Evolutionary conservation across 2,329 filamentous ascomycete species (phyloP).

Genomic region (Didymellaceae sp.): DNA sequence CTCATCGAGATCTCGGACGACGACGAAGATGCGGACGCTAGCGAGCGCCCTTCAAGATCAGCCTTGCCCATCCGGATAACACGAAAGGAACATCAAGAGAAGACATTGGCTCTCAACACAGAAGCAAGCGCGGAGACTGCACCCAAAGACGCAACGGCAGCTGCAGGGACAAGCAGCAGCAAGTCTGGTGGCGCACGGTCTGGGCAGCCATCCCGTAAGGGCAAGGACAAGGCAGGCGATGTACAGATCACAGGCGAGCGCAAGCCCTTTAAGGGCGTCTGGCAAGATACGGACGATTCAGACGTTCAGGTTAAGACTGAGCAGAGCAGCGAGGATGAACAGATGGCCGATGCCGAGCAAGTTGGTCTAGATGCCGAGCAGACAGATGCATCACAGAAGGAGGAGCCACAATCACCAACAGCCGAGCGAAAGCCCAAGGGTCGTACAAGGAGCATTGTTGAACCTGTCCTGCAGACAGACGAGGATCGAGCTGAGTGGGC

Average conservation of each 20-base stretch:
- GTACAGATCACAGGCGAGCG: constrained; percentile 52
- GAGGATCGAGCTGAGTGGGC: constrained; percentile 60
- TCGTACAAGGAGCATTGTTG: constrained; percentile 28
- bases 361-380: constrained; percentile 26
- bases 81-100: constrained; percentile 62
- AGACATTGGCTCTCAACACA: constrained; percentile 60
- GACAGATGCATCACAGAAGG: constrained; percentile 26
- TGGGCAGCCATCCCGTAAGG: constrained; percentile 36
- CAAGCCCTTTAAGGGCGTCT: constrained; percentile 54
- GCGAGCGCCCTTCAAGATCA: constrained; percentile 30
- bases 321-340: constrained; percentile 56
- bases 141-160: constrained; percentile 48
- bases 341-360: constrained; percentile 39
- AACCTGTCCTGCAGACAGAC: constrained; percentile 58
- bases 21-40: constrained; percentile 50
- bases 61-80: constrained; percentile 60
- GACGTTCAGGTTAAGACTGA: constrained; percentile 60
- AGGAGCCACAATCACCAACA: constrained; percentile 44
- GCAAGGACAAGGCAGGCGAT: constrained; percentile 52
- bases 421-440: constrained; percentile 36
- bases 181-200: constrained; percentile 22
- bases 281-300: constrained; percentile 50
- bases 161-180: constrained; percentile 41
- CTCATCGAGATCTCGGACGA: constrained; percentile 65
- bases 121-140: constrained; percentile 57